Evolutionary conservation across 495 filamentous ascomycete species (phyloP).

Genomic region (Mycothermus thermophilus): DNA sequence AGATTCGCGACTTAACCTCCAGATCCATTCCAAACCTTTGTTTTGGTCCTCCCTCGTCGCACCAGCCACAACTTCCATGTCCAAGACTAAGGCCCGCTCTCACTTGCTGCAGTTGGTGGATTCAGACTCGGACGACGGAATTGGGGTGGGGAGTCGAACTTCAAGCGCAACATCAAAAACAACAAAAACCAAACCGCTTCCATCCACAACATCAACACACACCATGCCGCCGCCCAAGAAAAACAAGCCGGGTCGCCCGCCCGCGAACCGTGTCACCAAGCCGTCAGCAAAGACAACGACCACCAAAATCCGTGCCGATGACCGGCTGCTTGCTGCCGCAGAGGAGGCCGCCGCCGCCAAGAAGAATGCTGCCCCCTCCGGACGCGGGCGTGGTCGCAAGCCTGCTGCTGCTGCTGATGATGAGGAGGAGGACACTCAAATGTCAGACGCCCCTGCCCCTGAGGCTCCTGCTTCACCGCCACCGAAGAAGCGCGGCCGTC

Average conservation of each 20-base stretch:
- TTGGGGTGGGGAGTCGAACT: conserved; percentile 19
- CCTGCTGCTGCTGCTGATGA: conserved; percentile 20
- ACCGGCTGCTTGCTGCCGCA: conserved; percentile 16
- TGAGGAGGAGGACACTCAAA: conserved; percentile 24
- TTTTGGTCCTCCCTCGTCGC: too few species aligned
- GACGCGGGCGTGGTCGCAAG: conserved; percentile 20
- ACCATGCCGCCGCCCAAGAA: conserved; percentile 34
- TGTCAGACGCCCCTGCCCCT: conserved; percentile 19
- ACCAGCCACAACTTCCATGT: too few species aligned
- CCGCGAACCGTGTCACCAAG: conserved; percentile 28
- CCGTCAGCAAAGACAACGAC: conserved; percentile 16
- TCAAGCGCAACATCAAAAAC: conserved; percentile 1
- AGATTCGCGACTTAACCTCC: too few species aligned
- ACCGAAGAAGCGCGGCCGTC: conserved; percentile 22
- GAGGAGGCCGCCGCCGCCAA: conserved; percentile 17
- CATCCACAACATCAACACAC: too few species aligned
- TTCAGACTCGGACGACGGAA: conserved; percentile 53
- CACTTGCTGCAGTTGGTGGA: conserved; percentile 50
- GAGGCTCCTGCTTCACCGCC: too few species aligned
- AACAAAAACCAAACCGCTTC: conserved; percentile 13
- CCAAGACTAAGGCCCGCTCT: conserved; percentile 24
- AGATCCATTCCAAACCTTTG: too few species aligned
- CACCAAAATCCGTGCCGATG: conserved; percentile 16
- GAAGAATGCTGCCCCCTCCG: conserved; percentile 15
- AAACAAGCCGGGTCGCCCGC: conserved; percentile 10